Conservation (phyloP, 176 grass and related monocot species). For the Avena insularis region DNA sequence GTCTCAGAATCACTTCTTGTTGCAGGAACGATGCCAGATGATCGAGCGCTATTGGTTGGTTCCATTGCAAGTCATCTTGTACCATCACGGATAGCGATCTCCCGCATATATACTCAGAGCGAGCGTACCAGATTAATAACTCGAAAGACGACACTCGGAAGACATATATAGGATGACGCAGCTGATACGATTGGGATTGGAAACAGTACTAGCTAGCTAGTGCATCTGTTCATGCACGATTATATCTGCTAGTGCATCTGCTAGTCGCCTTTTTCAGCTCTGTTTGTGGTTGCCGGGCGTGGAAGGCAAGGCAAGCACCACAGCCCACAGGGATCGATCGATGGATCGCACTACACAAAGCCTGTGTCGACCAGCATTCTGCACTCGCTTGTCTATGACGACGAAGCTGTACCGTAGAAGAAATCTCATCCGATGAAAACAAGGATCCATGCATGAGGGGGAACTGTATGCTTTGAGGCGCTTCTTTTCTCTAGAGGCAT, state of each 20-base stretch:
- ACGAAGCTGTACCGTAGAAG: neutral
- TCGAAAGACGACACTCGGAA: too few species aligned
- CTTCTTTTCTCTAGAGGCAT: neutral
- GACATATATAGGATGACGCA: too few species aligned
- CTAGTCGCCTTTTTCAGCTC: neutral
- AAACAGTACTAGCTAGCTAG: too few species aligned
- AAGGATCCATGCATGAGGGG: neutral
- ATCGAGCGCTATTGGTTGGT: too few species aligned
- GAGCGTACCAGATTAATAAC: too few species aligned
- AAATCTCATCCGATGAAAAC: neutral
- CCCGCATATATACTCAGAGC: too few species aligned
- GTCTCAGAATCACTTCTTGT: too few species aligned
- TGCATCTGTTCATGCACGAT: neutral
- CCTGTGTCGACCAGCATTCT: neutral
- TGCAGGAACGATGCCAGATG: too few species aligned
- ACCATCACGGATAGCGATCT: too few species aligned
- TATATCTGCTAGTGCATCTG: neutral
- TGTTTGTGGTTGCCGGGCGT: neutral
- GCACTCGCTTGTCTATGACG: neutral
- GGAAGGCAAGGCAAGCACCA: slow-evolving; percentile 21
- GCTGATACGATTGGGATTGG: too few species aligned
- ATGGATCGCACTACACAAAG: neutral
- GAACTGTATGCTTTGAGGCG: neutral
- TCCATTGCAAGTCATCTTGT: too few species aligned
- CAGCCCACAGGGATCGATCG: neutral